phyloP scores from a whole-genome alignment of 768 basidiomycete genomes.

The Amanita rubescens region DNA sequence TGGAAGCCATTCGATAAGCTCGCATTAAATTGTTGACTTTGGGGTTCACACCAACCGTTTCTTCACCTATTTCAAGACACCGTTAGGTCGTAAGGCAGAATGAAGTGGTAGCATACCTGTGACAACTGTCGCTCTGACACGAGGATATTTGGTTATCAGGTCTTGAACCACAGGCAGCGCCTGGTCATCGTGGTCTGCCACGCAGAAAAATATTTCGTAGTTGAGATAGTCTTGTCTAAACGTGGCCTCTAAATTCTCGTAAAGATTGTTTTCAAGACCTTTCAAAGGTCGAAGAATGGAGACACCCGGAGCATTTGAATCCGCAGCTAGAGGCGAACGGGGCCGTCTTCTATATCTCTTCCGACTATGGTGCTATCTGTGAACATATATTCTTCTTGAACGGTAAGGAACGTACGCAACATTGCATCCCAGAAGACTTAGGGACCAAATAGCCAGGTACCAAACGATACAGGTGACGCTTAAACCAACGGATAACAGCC shows the following conservation, averaged over 20 bases:
- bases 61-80: slow-evolving; percentile 57
- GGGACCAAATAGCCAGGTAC: slow-evolving; percentile 55
- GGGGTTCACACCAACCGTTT: slow-evolving; percentile 85
- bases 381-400: neutral
- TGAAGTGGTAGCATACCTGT: slow-evolving; percentile 46
- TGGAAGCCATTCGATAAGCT: slow-evolving; percentile 68
- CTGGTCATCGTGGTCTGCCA: slow-evolving; percentile 85
- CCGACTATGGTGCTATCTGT: slow-evolving; percentile 39
- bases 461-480: slow-evolving; percentile 42
- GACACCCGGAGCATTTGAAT: slow-evolving; percentile 66
- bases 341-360: slow-evolving; percentile 66
- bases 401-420: slow-evolving; percentile 50
- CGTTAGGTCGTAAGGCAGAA: slow-evolving; percentile 4
- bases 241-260: slow-evolving; percentile 91
- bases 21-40: slow-evolving; percentile 96
- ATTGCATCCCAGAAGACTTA: slow-evolving; percentile 60
- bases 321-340: slow-evolving; percentile 49
- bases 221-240: slow-evolving; percentile 89
- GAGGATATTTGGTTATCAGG: slow-evolving; percentile 71
- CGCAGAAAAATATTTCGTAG: slow-evolving; percentile 86
- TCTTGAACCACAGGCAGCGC: slow-evolving; percentile 79
- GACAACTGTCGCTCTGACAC: slow-evolving; percentile 63
- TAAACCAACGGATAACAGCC: neutral
- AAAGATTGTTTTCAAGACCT: slow-evolving; percentile 91
- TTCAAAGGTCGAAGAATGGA: slow-evolving; percentile 92